Evolutionary conservation across 768 basidiomycete species (phyloP), one percentile per base, ranked within the genome.

Genomic region (Daedalea quercina): DNA sequence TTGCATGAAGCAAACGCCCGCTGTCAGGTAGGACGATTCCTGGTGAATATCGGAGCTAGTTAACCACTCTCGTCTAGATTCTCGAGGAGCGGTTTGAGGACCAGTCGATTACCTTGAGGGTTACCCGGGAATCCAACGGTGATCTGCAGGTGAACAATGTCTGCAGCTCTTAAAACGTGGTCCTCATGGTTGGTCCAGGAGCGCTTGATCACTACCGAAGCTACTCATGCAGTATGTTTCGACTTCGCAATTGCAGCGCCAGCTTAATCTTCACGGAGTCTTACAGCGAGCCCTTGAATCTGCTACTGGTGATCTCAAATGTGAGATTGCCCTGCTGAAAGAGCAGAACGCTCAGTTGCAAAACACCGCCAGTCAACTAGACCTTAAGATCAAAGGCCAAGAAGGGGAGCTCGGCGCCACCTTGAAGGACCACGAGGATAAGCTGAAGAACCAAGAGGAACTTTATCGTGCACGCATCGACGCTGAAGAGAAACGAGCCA

Each of bases 1-100:
- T 25, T 64, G 9, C 54, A 49, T 24, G 51, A 59, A 43, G 47
- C 54, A n/a, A 47, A 54, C 22, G 13, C 26, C 2, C 58, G 57
- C 12, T 62, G 28, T 44, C 58, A 64, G 54, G 63, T 64, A 20
- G 1, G 42, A 12, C 2, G 22, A 12, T 9, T 33, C 15, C n/a
- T 13, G 8, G 46, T 31, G 31, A 47, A 9, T 12, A 13, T 15
- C 35, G 17, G 28, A 31, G 17, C 22, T 53, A 12, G 26, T 13
- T 44, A 20, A 26, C 13, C 7, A n/a, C n/a, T n/a, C n/a, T 20
- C 13, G 15, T 9, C 2, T 57, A 80, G 75, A 64, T 73, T 34
- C 67, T 82, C 15, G 77, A 84, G 60, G 81, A 85, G 50, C 75
- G 81, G 23, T 79, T 78, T 49, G 82, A 85, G 12, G 75, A 80